phyloP scores from a whole-genome alignment of 208 protist species.

The Strigomonas oncopelti region DNA sequence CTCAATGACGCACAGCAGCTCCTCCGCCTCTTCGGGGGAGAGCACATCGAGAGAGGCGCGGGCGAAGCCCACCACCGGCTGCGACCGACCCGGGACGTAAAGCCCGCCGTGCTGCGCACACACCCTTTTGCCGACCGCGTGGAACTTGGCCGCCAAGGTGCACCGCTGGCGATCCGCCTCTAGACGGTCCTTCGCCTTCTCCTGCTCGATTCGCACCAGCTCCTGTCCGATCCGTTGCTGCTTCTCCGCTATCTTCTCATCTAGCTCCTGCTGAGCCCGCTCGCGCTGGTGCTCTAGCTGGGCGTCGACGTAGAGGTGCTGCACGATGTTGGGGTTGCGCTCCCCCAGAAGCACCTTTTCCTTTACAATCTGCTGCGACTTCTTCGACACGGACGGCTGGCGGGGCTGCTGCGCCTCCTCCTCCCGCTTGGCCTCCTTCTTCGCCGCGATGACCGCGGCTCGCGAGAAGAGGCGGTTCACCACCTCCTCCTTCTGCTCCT shows the following conservation, averaged over 20 bases:
- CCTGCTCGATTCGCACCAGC: conserved; percentile 20
- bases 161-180: conserved; percentile 37
- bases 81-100: conserved; percentile 29
- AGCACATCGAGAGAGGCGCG: conserved; percentile 53
- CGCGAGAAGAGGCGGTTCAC: conserved; percentile 37
- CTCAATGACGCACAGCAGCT: conserved; percentile 47
- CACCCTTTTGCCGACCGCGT: conserved; percentile 27
- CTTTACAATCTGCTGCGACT: conserved; percentile 59
- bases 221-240: conserved; percentile 23
- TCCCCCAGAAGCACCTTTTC: conserved; percentile 35
- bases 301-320: conserved; percentile 23
- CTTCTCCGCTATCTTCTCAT: conserved; percentile 21
- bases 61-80: conserved; percentile 44
- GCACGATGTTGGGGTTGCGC: conserved; percentile 39
- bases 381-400: conserved; percentile 39
- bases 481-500: conserved; percentile 38
- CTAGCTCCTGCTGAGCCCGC: conserved; percentile 14
- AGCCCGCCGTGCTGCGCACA: conserved; percentile 12
- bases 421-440: not conserved
- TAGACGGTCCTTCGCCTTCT: conserved; percentile 27
- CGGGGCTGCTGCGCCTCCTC: not conserved
- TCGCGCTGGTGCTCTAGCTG: conserved; percentile 16
- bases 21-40: conserved; percentile 55
- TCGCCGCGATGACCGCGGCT: not conserved
- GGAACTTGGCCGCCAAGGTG: conserved; percentile 60